Evolutionary conservation across 176 grass and related monocot species (phyloP), one percentile per base, ranked within the genome.

Genomic region (Chrysopogon serrulatus): DNA sequence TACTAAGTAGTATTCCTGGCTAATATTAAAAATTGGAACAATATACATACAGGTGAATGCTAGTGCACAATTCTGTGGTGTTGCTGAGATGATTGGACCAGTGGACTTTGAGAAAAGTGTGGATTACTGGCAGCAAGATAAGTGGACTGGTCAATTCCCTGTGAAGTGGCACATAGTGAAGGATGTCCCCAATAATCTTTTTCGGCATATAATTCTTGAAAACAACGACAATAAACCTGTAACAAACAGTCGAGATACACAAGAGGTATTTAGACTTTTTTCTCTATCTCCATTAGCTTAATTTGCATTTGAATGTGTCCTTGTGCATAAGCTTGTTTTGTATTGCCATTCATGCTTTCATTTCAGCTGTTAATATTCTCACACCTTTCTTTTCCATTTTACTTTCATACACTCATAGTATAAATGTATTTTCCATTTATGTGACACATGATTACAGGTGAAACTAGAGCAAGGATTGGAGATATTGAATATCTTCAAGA

Each of bases 121-220:
- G 68, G 79, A 90, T 66, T 95, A 92, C 62, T 95, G 93, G 93
- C 93, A 95, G 44, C 93, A 95, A 83, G 90, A 95, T 82, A 92
- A 92, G 79, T 95, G 93, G 93, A 92, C 81, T 48, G 90, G 93
- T 10, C 90, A 90, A 48, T 95, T 95, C 62, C 90, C 93, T 80
- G 93, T 95, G 49, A 95, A 92, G 51, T 95, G 93, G 93, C 87
- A 80, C 47, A 88, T 95, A 18, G 87, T 92, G 82, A 95, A 90
- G 88, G 93, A 95, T 77, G 93, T 92, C 8, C 93, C 90, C 10
- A 95, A 95, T 81, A 95, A 95, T 83, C 73, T 95, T 8, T 92
- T 95, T 80, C 93, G 90, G 17, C 90, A 90, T 81, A 95, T 95
- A 79, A 90, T 95, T 86, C 85, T 95, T 43, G 90, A 95, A 71